These are phyloP conservation scores for Saccharum spontaneum DNA, from an alignment of 176 grass and related monocot genomes.

Conservation along the genomic window DNA sequence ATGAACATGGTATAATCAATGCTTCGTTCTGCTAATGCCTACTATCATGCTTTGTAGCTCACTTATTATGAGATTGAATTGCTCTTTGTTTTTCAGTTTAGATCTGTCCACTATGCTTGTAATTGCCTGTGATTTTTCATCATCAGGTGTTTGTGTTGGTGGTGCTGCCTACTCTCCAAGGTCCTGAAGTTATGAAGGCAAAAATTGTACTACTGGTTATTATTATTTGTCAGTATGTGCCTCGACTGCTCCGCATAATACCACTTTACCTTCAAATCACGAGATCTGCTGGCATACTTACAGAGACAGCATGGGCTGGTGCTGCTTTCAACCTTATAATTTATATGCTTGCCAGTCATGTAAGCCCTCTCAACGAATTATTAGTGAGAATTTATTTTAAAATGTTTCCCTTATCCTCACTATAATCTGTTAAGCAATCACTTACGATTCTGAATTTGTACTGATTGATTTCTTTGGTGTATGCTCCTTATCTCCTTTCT, in stretches of 20 bases:
- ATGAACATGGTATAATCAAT: not conserved
- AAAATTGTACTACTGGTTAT: conserved; percentile 74
- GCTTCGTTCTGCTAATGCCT: not conserved
- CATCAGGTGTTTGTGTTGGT: conserved; percentile 75
- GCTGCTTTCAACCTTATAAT: conserved; percentile 98
- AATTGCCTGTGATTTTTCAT: not conserved
- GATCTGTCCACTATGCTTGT: not conserved
- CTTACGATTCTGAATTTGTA: not conserved
- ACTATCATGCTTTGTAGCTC: not conserved
- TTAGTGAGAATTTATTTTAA: conserved; percentile 7
- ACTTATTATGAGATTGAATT: not conserved
- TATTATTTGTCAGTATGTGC: conserved; percentile 89
- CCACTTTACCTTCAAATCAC: conserved; percentile 96
- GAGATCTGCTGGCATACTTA: conserved; percentile 89
- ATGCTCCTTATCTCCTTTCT: conserved; percentile 17
- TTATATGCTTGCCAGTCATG: conserved; percentile 99
- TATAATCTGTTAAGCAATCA: conserved; percentile 5
- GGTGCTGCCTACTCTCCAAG: conserved; percentile 62
- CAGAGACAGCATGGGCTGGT: conserved; percentile 96
- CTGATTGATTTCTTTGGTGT: conserved; percentile 18
- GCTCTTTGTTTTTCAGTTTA: conserved; percentile 2
- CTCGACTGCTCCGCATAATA: conserved; percentile 84
- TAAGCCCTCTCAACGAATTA: conserved; percentile 43
- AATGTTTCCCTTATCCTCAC: not conserved
- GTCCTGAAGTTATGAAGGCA: conserved; percentile 54